A percentile compares a stretch with the other conserved stretches of the same genome.
Evolutionary conservation across 257 asterid species (phyloP).

Genomic region (Solanum stenotomum): DNA sequence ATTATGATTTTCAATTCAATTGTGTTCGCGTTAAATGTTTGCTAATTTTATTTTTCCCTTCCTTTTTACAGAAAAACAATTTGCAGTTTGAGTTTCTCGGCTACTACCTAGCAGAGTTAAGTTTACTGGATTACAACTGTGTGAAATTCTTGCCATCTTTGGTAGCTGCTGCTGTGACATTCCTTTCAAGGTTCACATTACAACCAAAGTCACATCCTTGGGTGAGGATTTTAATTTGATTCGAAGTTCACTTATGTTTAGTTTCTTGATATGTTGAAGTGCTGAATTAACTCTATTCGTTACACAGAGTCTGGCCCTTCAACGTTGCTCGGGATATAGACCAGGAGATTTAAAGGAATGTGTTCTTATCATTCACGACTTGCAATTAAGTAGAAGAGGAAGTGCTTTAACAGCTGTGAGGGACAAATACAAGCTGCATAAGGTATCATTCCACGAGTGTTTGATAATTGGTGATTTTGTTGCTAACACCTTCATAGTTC

Average conservation of each 20-base stretch:
- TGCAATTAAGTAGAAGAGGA: constrained; percentile 56
- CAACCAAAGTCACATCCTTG: constrained; percentile 58
- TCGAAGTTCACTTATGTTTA: not conserved
- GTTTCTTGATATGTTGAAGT: not conserved
- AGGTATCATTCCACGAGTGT: constrained; percentile 23
- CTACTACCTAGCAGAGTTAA: constrained; percentile 69
- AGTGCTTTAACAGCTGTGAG: constrained; percentile 44
- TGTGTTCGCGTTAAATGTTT: not conserved
- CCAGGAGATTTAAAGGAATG: constrained; percentile 60
- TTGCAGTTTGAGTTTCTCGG: constrained; percentile 69
- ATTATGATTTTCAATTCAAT: not conserved
- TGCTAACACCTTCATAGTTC: not conserved
- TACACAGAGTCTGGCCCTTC: constrained; percentile 25
- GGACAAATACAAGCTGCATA: constrained; percentile 69
- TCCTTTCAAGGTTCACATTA: constrained; percentile 61
- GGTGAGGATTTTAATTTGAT: constrained; percentile 28
- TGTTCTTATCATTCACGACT: constrained; percentile 45
- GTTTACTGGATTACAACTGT: constrained; percentile 69
- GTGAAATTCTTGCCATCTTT: constrained; percentile 70
- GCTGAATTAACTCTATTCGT: not conserved
- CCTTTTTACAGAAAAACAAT: constrained; percentile 26
- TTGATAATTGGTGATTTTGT: not conserved
- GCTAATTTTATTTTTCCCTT: not conserved
- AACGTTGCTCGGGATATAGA: constrained; percentile 46
- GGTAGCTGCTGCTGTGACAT: constrained; percentile 72